Evolutionary conservation across 805 yeast species (phyloP), one percentile per base, ranked within the genome.

Genomic region (Metschnikowia gelsemii): DNA sequence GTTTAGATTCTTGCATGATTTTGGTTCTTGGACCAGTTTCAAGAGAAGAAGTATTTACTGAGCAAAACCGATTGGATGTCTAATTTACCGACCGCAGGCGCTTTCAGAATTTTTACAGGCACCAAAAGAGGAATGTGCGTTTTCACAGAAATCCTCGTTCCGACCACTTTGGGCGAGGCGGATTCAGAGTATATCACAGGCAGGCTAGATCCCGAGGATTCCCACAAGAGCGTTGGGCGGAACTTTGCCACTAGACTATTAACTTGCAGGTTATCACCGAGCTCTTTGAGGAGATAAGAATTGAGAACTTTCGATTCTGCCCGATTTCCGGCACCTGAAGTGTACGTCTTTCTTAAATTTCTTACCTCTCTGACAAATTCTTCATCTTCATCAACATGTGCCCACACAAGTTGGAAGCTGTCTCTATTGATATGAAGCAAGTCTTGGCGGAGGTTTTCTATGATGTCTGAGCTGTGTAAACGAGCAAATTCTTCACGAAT

Each of bases 41-140:
- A 68, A 12, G 72, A 62, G 43, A 70, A 70, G 45, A 70, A 70
- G 49, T 48, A 65, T 38, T 47, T 54, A 52, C 72, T 68, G 7
- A 59, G 38, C 23, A 57, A 40, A 4, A 70, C 72, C 28, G 52
- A 41, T 2, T 44, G 46, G 8, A 70, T 50, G 42, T 69, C 68
- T 23, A 70, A 50, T 3, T 47, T 43, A 2, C 75, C 75, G 24
- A 45, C 56, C 5, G 49, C 42, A 1, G 73, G 73, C 4, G 55
- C 45, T 2, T 59, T 44, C 24, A 55, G 32, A 4, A 69, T 54
- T 19, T 49, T 28, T 8, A 69, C 68, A 2, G 65, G 66, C 2
- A 61, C 61, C 30, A 63, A 46, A 1, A 70, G 35, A 1, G 70
- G 69, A 3, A 51, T 49, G 33, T 40, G 56, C 4, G 46, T 35